Evolutionary conservation across 192 early-diverging fungal genomes (phyloP).

Genomic region (Coemansia sp.): DNA sequence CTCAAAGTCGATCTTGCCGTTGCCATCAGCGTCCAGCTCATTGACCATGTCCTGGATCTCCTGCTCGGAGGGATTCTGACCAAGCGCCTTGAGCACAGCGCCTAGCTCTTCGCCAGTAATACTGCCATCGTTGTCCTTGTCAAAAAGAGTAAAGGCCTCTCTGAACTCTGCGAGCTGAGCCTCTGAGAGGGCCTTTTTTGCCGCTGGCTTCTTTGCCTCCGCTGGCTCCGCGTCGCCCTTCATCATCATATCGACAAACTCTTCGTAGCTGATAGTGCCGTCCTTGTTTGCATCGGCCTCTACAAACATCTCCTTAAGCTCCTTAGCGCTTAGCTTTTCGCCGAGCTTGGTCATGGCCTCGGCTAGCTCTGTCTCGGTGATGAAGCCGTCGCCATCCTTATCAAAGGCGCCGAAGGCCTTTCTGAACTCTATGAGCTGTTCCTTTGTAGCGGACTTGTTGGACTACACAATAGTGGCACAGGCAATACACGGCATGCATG

Average conservation of each 20-base stretch:
- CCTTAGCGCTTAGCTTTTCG: constrained; percentile 75
- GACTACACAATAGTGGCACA: not conserved
- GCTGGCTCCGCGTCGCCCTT: not conserved
- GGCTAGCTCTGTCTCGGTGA: constrained; percentile 85
- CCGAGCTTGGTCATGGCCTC: constrained; percentile 92
- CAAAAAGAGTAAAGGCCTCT: constrained; percentile 29
- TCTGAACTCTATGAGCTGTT: constrained; percentile 55
- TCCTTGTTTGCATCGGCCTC: constrained; percentile 86
- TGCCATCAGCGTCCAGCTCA: constrained; percentile 68
- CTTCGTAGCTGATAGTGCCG: constrained; percentile 87
- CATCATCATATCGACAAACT: constrained; percentile 82
- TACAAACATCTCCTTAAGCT: constrained; percentile 79
- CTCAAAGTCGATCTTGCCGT: constrained; percentile 68
- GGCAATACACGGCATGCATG: not conserved
- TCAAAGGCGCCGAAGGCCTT: constrained; percentile 97
- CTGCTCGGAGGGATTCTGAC: constrained; percentile 65
- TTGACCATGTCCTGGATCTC: constrained; percentile 73
- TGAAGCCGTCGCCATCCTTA: constrained; percentile 90
- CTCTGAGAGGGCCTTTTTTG: not conserved
- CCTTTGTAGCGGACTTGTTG: not conserved
- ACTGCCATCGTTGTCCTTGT: constrained; percentile 43
- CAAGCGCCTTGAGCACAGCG: constrained; percentile 35
- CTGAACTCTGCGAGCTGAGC: not conserved
- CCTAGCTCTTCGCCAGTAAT: constrained; percentile 39
- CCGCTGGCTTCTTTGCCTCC: not conserved